Evolutionary conservation across 2,329 filamentous ascomycete genomes (phyloP), one percentile per base, ranked within the genome.

Genomic region (Elsinoe australis): DNA sequence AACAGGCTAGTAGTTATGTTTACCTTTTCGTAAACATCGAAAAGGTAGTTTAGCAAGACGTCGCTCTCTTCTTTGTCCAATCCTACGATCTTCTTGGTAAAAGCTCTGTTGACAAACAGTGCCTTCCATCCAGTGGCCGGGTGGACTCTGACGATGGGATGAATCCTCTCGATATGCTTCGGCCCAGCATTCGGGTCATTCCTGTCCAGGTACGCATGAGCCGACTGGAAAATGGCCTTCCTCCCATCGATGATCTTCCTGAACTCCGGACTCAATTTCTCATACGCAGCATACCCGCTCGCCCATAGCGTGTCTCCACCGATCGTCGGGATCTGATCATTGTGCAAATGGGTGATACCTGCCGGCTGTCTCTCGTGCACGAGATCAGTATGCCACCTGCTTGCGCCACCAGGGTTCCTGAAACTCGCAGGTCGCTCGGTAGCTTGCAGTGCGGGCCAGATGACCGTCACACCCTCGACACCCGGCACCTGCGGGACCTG

Each of bases 271-370:
- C 79, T 83, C 0, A 86, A 71, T 64, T 86, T 86, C 63, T 85
- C 81, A 55, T 87, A 87, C 0, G 82, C 82, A 0, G 76, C 69
- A 58, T 86, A 86, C 1, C 82, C 81, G 50, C 74, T 79, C 0
- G 82, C 79, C 82, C 83, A 87, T 0, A 86, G 72, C 0, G 83
- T 86, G 61, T 87, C 83, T 8, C 83, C 83, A 1, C 83, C 83
- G 0, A 78, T 59, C 0, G 70, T 70, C 9, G 29, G 33, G 3
- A 47, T 36, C 18, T 47, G 44, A 15, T 36, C 29, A 17, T 60
- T 61, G 52, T 62, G 58, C 0, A 62, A 54, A 32, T 61, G 58
- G 2, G 60, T 61, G 15, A 60, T 59, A 4, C 81, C 82, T 0
- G 83, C 80, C 1, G 83, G 82, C 49, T 86, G 81, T 26, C 71